phyloP scores from a whole-genome alignment of 2,329 filamentous ascomycete genomes.

The Didymella lethalis region DNA sequence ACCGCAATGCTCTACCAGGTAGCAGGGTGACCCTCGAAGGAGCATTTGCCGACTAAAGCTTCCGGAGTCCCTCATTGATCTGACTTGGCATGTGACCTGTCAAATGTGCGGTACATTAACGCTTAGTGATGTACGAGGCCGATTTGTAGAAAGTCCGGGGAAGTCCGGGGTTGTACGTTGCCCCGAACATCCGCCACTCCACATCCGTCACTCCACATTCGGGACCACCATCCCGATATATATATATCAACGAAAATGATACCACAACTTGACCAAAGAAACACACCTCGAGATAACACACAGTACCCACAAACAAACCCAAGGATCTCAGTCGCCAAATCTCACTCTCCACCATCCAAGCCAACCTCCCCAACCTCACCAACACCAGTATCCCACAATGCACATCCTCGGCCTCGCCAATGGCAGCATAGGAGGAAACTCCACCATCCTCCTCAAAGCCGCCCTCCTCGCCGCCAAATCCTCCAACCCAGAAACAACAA shows the following conservation, averaged over 20 bases:
- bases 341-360: background rate
- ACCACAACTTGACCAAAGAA: background rate
- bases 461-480: constrained; percentile 13
- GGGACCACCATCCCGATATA: background rate
- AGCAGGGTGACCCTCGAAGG: background rate
- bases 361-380: background rate
- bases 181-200: background rate
- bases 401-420: constrained; percentile 25
- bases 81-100: background rate
- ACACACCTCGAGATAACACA: background rate
- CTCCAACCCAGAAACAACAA: background rate
- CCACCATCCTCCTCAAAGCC: constrained; percentile 21
- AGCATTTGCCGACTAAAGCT: background rate
- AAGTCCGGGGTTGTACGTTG: background rate
- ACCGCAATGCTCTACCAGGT: background rate
- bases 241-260: background rate
- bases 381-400: constrained; percentile 5
- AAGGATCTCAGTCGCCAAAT: background rate
- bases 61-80: background rate
- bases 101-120: background rate
- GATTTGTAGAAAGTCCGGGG: background rate
- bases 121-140: background rate
- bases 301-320: background rate
- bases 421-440: constrained; percentile 21
- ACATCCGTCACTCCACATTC: background rate